Evolutionary conservation across 768 basidiomycete genomes (phyloP).

Genomic region (Leucocoprinus leucothites): DNA sequence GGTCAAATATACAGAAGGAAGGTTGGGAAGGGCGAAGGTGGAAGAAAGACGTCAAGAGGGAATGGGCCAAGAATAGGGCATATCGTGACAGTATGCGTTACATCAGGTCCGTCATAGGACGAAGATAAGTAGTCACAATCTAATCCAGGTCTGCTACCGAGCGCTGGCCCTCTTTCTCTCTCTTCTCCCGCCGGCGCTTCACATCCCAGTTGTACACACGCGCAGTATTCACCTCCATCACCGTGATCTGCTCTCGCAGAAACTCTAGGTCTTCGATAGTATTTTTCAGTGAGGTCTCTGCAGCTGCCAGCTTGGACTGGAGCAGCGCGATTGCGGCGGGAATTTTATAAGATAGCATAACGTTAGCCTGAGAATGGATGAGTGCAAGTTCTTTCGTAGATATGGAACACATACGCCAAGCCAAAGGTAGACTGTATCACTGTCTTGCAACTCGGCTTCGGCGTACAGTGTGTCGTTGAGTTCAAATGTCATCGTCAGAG

Average conservation of each 20-base stretch:
- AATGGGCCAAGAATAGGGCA: neutral
- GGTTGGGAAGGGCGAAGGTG: too few species aligned
- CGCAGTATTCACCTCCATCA: constrained; percentile 96
- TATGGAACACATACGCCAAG: constrained; percentile 69
- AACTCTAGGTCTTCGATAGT: constrained; percentile 90
- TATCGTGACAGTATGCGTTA: neutral
- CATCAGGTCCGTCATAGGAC: neutral
- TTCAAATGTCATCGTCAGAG: constrained; percentile 86
- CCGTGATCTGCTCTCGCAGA: constrained; percentile 89
- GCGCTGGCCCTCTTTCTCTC: constrained; percentile 21
- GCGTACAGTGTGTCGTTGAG: constrained; percentile 94
- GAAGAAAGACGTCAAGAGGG: neutral
- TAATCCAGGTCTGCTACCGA: constrained; percentile 3
- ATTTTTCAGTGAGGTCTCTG: constrained; percentile 61
- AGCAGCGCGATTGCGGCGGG: constrained; percentile 74
- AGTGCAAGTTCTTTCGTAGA: neutral
- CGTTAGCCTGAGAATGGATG: constrained; percentile 70
- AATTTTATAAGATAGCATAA: constrained; percentile 93
- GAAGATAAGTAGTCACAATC: neutral
- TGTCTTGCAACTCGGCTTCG: constrained; percentile 84
- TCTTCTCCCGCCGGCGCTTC: constrained; percentile 65
- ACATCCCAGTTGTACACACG: constrained; percentile 97
- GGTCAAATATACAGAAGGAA: neutral
- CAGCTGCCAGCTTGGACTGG: constrained; percentile 67
- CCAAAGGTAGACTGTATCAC: constrained; percentile 92